Evolutionary conservation across 2,329 filamentous ascomycete genomes (phyloP).

Genomic region (Phyllosticta capitalensis): DNA sequence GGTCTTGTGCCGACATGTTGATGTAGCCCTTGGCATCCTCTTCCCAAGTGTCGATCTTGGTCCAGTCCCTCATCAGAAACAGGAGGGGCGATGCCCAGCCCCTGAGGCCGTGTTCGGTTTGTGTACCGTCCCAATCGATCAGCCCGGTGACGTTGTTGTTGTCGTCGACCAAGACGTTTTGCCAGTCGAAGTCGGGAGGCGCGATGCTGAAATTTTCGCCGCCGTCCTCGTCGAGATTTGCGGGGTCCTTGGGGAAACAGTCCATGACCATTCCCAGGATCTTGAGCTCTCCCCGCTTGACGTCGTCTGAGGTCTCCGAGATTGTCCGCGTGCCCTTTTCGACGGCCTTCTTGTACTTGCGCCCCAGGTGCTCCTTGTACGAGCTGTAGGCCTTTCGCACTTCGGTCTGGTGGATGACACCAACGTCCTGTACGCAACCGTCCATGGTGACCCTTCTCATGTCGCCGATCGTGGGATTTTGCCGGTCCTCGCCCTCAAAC

Average conservation of each 20-base stretch:
- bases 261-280: not conserved
- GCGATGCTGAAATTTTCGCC: not conserved
- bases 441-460: not conserved
- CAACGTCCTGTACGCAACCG: not conserved
- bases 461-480: constrained; percentile 1
- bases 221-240: not conserved
- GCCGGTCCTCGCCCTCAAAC: constrained; percentile 2
- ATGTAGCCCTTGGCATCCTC: not conserved
- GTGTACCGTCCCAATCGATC: constrained; percentile 10
- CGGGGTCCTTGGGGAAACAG: not conserved
- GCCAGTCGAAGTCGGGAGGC: constrained; percentile 10
- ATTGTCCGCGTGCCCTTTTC: not conserved
- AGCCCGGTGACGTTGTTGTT: constrained; percentile 9
- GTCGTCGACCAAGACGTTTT: constrained; percentile 9
- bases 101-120: not conserved
- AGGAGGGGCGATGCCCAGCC: constrained; percentile 5
- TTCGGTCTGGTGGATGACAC: not conserved
- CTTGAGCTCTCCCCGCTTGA: not conserved
- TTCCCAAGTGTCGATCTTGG: not conserved
- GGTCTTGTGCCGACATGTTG: not conserved
- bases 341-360: not conserved
- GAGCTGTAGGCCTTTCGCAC: not conserved
- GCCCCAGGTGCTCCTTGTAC: not conserved
- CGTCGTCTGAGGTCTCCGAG: not conserved
- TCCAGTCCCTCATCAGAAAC: constrained; percentile 7